Evolutionary conservation across 192 early-diverging fungal genomes (phyloP), one percentile per base, ranked within the genome.

Genomic region (Cetraspora pellucida): DNA sequence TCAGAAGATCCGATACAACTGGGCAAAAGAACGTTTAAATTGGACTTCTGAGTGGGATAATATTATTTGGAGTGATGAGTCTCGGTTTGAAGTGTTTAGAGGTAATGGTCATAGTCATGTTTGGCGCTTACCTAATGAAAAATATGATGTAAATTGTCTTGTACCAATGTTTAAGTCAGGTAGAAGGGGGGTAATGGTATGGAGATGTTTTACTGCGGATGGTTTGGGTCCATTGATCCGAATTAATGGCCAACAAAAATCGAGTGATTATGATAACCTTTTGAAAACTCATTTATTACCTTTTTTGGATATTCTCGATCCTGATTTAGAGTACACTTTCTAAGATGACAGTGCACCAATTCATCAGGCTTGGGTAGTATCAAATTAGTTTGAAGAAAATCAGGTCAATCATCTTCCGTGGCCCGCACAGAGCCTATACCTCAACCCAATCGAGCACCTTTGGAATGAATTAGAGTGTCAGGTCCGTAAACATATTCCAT

Each of bases 11-110:
- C 46, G n/a, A 23, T 52, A 21, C 10, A 23, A 25, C 10, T 50
- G 68, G 47, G 23, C n/a, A 13, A 52, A 70, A 25, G 28, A 49
- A n/a, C 10, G 44, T 25, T 16, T 50, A 49, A 7, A 70, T 46
- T 70, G 68, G 46, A 50, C 14, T 46, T 46, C 21, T 27, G 68
- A 70, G 50, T 70, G 68, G 68, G 27, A 70, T 52, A 23, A 46
- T 14, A 21, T 70, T 28, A 52, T 70, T 70, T 70, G 68, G 68
- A 70, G 68, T 70, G 68, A 70, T 50, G 68, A 70, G 28, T 70
- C 68, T 50, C 68, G 47, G 46, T 70, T 70, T 27, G 19, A 25
- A 44, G 31, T 66, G n/a, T 37, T 37, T 66, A 14, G 44, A 37
- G 44, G 44, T 66, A 46, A 52, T 70, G 68, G 46, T 25, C 49